Percentiles rank a stretch among this genome's conserved stretches.
These are phyloP conservation scores for Lichtheimia ornata DNA, from an alignment of 371 early-diverging fungal genomes.

Conservation along the genomic window DNA sequence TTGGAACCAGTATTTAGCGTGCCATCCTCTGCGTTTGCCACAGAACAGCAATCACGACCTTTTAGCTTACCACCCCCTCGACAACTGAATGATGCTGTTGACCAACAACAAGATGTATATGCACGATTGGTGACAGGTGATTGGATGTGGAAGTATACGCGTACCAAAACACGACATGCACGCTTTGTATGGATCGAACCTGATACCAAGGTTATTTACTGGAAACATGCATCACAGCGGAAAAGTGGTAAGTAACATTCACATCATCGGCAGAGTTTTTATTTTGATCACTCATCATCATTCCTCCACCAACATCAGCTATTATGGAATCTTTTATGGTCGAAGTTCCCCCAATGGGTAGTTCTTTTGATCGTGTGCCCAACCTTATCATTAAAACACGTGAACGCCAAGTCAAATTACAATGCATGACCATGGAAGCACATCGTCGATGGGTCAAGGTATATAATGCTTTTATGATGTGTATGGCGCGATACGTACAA, in stretches of 20 bases:
- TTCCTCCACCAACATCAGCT: not conserved
- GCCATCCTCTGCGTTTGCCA: too few species aligned
- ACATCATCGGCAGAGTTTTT: slow-evolving; percentile 2
- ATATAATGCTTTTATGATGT: not conserved
- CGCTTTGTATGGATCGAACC: slow-evolving; percentile 17
- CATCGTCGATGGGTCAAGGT: slow-evolving; percentile 14
- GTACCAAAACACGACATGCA: slow-evolving; percentile 11
- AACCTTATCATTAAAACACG: slow-evolving; percentile 5
- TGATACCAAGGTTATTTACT: slow-evolving; percentile 4
- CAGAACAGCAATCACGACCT: too few species aligned
- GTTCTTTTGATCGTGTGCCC: slow-evolving; percentile 4
- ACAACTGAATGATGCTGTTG: too few species aligned
- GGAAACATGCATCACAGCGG: slow-evolving; percentile 2
- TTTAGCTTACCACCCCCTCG: too few species aligned
- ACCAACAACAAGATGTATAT: too few species aligned
- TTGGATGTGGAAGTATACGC: slow-evolving; percentile 22
- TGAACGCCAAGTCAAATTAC: slow-evolving; percentile 10
- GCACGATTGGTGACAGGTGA: not conserved
- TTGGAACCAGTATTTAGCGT: too few species aligned
- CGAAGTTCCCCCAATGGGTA: not conserved
- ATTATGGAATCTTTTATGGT: slow-evolving; percentile 9
- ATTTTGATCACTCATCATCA: not conserved
- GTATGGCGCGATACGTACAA: too few species aligned
- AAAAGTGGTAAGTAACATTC: not conserved
- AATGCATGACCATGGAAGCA: slow-evolving; percentile 14